phyloP scores from a whole-genome alignment of 192 early-diverging fungal species.

The Thamnidium elegans region DNA sequence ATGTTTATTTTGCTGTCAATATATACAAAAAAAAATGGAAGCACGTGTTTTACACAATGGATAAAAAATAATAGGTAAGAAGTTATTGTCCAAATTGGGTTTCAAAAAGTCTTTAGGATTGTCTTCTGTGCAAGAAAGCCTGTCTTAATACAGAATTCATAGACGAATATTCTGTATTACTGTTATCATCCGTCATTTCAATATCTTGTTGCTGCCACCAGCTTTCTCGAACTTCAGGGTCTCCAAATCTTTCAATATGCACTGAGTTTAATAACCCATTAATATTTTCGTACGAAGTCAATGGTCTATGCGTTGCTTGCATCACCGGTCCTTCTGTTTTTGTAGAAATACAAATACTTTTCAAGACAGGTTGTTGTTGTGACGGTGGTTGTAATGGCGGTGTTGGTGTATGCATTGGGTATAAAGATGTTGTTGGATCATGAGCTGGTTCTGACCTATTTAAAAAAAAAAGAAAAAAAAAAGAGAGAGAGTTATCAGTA shows the following conservation, averaged over 20 bases:
- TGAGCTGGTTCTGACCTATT: neutral
- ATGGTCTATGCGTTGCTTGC: neutral
- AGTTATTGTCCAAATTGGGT: slow-evolving; percentile 2
- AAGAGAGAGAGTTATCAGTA: no score
- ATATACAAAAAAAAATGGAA: neutral
- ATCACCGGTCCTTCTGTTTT: neutral
- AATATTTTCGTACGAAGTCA: slow-evolving; percentile 17
- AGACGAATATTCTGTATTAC: slow-evolving; percentile 3
- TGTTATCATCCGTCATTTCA: slow-evolving; percentile 5
- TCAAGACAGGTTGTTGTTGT: neutral
- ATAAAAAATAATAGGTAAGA: neutral
- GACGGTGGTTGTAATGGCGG: neutral
- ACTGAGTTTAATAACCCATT: slow-evolving; percentile 23
- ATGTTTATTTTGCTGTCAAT: neutral
- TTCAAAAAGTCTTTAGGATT: neutral
- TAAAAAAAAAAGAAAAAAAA: no score
- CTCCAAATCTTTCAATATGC: slow-evolving; percentile 20
- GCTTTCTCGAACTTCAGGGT: slow-evolving; percentile 24
- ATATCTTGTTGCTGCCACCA: slow-evolving; percentile 14
- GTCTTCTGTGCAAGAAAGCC: slow-evolving; percentile 15
- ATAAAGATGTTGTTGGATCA: neutral
- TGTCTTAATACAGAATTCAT: slow-evolving; percentile 28
- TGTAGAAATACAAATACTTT: slow-evolving; percentile 11
- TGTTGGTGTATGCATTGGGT: slow-evolving; percentile 2
- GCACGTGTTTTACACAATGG: neutral